Evolutionary conservation across 1,139 yeast genomes (phyloP).

Genomic region (Debaryomyces robertsiae): DNA sequence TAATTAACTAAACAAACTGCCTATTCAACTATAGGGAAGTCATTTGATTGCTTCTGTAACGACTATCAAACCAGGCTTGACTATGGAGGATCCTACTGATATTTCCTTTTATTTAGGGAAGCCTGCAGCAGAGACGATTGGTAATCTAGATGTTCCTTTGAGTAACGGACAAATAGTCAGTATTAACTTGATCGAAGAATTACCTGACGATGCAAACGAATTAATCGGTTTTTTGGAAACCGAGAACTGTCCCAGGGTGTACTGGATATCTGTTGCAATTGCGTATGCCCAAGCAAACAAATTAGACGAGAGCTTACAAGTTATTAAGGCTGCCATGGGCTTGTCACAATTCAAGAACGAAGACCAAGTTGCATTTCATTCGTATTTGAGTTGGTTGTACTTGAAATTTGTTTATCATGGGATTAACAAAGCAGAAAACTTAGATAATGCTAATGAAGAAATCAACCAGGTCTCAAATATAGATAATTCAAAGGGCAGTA

Average conservation of each 20-base stretch:
- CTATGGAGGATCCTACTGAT: constrained; percentile 38
- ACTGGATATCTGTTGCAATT: constrained; percentile 82
- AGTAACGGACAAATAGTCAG: constrained; percentile 72
- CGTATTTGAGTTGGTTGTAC: constrained; percentile 75
- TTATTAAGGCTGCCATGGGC: constrained; percentile 62
- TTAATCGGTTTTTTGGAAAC: constrained; percentile 74
- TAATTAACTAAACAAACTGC: not conserved
- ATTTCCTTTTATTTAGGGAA: constrained; percentile 43
- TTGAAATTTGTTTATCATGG: constrained; percentile 39
- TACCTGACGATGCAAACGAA: constrained; percentile 89
- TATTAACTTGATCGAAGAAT: constrained; percentile 66
- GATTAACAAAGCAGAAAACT: constrained; percentile 26
- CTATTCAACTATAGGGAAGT: not conserved
- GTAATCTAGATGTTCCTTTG: constrained; percentile 64
- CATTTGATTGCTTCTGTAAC: constrained; percentile 1
- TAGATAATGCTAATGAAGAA: constrained; percentile 27
- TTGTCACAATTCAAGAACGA: constrained; percentile 40
- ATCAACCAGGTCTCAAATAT: constrained; percentile 20
- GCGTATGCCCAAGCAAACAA: constrained; percentile 72
- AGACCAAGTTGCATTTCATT: constrained; percentile 57
- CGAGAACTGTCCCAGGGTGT: constrained; percentile 72
- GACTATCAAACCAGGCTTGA: constrained; percentile 4
- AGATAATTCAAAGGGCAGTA: constrained; percentile 21
- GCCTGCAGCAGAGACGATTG: constrained; percentile 33
- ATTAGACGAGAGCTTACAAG: constrained; percentile 62